Conservation (phyloP, 192 early-diverging fungal genomes). For the Backusella psychrophila region DNA sequence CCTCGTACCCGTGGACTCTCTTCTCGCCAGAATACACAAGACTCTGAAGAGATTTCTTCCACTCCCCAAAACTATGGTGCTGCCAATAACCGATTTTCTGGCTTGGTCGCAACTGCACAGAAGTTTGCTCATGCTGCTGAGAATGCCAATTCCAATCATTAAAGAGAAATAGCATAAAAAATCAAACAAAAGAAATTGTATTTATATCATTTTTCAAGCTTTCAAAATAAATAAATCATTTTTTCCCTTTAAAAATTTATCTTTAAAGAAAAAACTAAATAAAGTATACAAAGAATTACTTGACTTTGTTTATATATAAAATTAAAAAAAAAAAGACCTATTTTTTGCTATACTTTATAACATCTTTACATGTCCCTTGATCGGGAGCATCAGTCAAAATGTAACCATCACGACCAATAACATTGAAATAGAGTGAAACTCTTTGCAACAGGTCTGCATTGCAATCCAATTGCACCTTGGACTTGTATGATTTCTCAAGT, state of each 20-base stretch:
- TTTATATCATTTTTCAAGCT: not conserved
- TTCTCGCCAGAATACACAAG: not conserved
- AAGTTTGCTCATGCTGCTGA: slow-evolving; percentile 17
- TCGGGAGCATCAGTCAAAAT: not conserved
- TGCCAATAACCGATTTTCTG: slow-evolving; percentile 22
- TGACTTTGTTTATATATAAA: not conserved
- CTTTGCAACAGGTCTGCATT: not conserved
- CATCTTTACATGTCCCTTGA: not conserved
- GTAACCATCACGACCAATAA: not conserved
- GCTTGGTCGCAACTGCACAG: slow-evolving; percentile 21
- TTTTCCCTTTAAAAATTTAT: not conserved
- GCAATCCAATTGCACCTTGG: not conserved
- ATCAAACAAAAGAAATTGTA: not conserved
- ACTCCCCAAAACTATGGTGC: slow-evolving; percentile 9
- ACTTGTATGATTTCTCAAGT: not conserved
- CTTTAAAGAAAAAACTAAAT: not conserved
- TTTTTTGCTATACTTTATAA: not conserved
- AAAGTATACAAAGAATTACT: not conserved
- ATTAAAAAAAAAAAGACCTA: not conserved
- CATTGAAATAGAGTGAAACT: not conserved
- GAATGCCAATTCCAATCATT: not conserved
- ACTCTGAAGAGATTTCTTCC: not conserved
- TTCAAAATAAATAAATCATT: not conserved
- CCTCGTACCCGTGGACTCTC: not conserved
- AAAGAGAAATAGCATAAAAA: not conserved